These are phyloP conservation scores for Sicyos edulis DNA, from an alignment of 306 rosid genomes.

Conservation along the genomic window DNA sequence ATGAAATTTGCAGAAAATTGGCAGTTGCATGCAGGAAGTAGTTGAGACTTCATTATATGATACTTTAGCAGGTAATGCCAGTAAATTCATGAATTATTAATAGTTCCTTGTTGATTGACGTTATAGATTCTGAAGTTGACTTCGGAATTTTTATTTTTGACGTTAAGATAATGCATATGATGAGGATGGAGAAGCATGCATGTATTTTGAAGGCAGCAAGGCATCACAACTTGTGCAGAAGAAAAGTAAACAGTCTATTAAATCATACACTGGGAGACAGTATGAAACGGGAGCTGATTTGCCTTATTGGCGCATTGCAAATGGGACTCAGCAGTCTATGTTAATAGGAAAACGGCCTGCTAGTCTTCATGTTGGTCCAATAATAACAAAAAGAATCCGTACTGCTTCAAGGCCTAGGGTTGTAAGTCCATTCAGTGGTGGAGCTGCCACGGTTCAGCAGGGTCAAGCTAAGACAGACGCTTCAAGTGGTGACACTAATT, in stretches of 20 bases:
- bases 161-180: constrained; percentile 56
- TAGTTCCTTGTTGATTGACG: constrained; percentile 21
- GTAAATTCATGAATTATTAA: constrained; percentile 22
- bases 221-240: constrained; percentile 48
- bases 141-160: constrained; percentile 37
- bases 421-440: constrained; percentile 57
- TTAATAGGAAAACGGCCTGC: constrained; percentile 66
- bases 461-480: constrained; percentile 81
- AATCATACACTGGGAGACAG: constrained; percentile 41
- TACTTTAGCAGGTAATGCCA: constrained; percentile 55
- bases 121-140: constrained; percentile 25
- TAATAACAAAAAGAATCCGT: constrained; percentile 81
- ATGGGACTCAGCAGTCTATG: constrained; percentile 52
- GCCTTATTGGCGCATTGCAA: constrained; percentile 47
- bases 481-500: constrained; percentile 96
- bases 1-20: constrained; percentile 59
- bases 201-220: constrained; percentile 54
- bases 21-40: constrained; percentile 70
- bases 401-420: constrained; percentile 91
- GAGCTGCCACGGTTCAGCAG: constrained; percentile 49
- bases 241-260: constrained; percentile 46
- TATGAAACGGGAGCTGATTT: constrained; percentile 64
- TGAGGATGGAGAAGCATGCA: constrained; percentile 78
- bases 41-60: constrained; percentile 76
- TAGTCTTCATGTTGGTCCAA: constrained; percentile 65